These are phyloP conservation scores for Neurospora sp. DNA, from an alignment of 495 filamentous ascomycete genomes.

Conservation along the genomic window DNA sequence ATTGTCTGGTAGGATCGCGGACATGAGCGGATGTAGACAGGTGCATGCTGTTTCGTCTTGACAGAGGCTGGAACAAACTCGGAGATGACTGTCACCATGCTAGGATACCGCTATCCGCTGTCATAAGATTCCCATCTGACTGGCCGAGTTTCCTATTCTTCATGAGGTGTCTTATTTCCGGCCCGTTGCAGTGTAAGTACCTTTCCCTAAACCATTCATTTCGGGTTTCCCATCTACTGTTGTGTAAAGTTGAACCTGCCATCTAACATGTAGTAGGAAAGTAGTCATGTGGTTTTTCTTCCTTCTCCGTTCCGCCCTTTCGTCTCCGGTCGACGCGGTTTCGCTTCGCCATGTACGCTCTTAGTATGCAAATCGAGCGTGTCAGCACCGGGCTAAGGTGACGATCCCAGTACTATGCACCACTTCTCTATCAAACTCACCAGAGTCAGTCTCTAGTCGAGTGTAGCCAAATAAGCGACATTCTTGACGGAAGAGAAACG, in stretches of 20 bases:
- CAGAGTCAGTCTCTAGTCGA: not conserved
- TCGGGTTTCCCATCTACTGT: not conserved
- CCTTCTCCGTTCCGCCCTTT: not conserved
- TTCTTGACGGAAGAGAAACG: not conserved
- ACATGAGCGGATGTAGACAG: not conserved
- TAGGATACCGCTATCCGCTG: not conserved
- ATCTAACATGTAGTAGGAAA: not conserved
- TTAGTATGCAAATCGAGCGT: not conserved
- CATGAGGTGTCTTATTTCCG: not conserved
- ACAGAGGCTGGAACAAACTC: not conserved
- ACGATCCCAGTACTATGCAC: not conserved
- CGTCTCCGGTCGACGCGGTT: not conserved
- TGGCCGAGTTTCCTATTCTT: not conserved
- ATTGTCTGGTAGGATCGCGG: not conserved
- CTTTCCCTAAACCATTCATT: not conserved
- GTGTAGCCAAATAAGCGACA: not conserved
- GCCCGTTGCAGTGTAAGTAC: not conserved
- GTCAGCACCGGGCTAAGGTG: not conserved
- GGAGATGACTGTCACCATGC: not conserved
- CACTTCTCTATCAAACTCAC: not conserved
- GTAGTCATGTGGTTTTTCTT: not conserved
- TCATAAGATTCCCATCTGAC: not conserved
- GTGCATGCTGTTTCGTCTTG: not conserved
- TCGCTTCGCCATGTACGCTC: not conserved
- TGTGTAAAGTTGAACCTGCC: not conserved